phyloP scores from a whole-genome alignment of 2,329 filamentous ascomycete species.

The Xylariaceae sp. region DNA sequence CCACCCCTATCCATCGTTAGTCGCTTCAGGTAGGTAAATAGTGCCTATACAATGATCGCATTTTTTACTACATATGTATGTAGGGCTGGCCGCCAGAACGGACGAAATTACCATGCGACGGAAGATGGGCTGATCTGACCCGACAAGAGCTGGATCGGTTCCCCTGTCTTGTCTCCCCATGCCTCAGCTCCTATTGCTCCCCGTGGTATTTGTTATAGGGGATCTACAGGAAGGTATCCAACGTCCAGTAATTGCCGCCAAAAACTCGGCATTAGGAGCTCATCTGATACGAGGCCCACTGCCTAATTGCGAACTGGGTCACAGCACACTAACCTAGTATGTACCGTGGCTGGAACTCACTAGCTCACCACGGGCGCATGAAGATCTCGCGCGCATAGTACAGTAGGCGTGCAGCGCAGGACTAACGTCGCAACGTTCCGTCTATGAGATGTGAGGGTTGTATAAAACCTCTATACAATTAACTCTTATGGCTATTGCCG shows the following conservation, averaged over 20 bases:
- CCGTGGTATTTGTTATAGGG: slow-evolving; percentile 18
- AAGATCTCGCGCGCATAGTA: slow-evolving; percentile 23
- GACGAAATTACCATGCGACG: slow-evolving; percentile 18
- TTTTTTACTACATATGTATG: too few relatives aligned
- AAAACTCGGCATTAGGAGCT: slow-evolving; percentile 33
- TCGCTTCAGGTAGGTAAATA: background rate
- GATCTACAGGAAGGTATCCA: slow-evolving; percentile 34
- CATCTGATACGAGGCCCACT: slow-evolving; percentile 38
- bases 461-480: too few relatives aligned
- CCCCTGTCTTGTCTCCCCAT: slow-evolving; percentile 18
- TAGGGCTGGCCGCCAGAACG: slow-evolving; percentile 13
- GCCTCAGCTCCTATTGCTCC: slow-evolving; percentile 21
- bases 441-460: background rate
- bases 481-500: too few relatives aligned
- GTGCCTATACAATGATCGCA: too few relatives aligned
- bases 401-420: slow-evolving; percentile 8
- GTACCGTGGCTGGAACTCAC: slow-evolving; percentile 7
- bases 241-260: slow-evolving; percentile 21
- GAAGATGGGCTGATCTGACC: slow-evolving; percentile 27
- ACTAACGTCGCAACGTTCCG: slow-evolving; percentile 3
- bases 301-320: slow-evolving; percentile 20
- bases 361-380: slow-evolving; percentile 23
- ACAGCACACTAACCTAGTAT: slow-evolving; percentile 4
- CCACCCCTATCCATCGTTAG: slow-evolving; percentile 11
- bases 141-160: slow-evolving; percentile 22